Conservation (phyloP, 257 asterid species). For the Rhazya stricta region DNA sequence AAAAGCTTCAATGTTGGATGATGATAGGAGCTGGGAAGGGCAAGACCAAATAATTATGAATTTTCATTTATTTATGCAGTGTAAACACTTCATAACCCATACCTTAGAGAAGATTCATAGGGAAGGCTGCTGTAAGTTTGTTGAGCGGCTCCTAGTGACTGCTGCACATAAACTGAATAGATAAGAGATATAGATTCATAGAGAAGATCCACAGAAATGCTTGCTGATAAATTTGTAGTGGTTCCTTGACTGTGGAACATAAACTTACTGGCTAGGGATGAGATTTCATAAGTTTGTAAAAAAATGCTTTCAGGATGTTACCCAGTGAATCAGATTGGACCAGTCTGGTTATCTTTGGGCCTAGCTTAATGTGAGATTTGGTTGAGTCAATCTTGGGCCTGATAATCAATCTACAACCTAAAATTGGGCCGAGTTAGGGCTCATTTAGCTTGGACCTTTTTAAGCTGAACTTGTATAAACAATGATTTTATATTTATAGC, state of each 20-base stretch:
- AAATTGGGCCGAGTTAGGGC: not conserved
- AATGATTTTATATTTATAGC: not conserved
- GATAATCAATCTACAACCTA: too few species aligned
- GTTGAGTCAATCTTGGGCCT: not conserved
- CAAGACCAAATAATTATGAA: too few species aligned
- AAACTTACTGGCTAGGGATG: not conserved
- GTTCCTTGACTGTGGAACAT: not conserved
- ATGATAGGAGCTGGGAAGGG: not conserved
- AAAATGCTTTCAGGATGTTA: not conserved
- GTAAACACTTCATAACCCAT: not conserved
- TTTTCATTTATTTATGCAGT: not conserved
- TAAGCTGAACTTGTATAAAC: not conserved
- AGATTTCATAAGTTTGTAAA: not conserved
- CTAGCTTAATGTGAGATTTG: not conserved
- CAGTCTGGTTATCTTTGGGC: not conserved
- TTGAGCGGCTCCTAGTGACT: not conserved
- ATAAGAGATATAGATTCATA: not conserved
- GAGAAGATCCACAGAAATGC: not conserved
- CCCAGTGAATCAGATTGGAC: not conserved
- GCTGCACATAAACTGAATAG: not conserved
- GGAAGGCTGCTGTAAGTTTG: not conserved
- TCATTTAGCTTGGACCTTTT: not conserved
- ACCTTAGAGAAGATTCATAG: not conserved
- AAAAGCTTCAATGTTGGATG: not conserved
- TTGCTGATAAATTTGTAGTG: constrained; percentile 5